These are phyloP conservation scores for Trichophyton benhamiae DNA, from an alignment of 2,329 filamentous ascomycete genomes.

Conservation along the genomic window DNA sequence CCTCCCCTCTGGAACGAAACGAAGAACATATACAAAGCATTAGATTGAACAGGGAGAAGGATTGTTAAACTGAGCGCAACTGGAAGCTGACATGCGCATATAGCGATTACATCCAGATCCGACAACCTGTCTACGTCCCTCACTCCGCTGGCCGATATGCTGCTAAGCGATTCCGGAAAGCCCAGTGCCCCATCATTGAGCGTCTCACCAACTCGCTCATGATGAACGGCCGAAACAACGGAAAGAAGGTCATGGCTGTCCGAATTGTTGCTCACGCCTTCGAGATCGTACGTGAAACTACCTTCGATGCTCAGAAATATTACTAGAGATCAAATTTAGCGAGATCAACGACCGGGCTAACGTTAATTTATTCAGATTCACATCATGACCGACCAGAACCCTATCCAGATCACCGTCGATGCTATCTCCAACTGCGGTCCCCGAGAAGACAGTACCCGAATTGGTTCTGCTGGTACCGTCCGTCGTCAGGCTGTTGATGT, in stretches of 20 bases:
- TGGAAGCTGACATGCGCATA: background rate
- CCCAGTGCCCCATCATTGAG: conserved; percentile 99
- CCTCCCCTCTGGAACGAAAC: background rate
- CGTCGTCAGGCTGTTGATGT: conserved; percentile 99
- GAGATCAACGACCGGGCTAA: conserved; percentile 11
- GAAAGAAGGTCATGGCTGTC: conserved; percentile 99
- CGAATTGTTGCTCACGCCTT: conserved; percentile 98
- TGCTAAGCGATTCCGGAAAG: conserved; percentile 99
- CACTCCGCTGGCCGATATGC: conserved; percentile 98
- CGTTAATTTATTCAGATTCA: conserved; percentile 57
- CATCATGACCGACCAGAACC: conserved; percentile 99
- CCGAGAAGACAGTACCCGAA: conserved; percentile 99
- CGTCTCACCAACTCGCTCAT: conserved; percentile 99
- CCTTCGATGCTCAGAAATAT: background rate
- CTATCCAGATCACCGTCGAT: conserved; percentile 98
- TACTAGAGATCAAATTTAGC: too few relatives aligned
- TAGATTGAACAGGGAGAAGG: background rate
- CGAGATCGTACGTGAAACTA: conserved; percentile 73
- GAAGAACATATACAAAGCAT: background rate
- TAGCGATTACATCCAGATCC: conserved; percentile 99
- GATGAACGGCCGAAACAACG: conserved; percentile 99
- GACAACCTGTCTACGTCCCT: conserved; percentile 95
- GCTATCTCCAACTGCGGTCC: conserved; percentile 99
- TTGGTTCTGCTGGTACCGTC: conserved; percentile 98
- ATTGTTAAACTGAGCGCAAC: background rate